Base-by-base conservation (phyloP, 2,329 filamentous ascomycete genomes). In the Fusarium brachygibbosum region DNA sequence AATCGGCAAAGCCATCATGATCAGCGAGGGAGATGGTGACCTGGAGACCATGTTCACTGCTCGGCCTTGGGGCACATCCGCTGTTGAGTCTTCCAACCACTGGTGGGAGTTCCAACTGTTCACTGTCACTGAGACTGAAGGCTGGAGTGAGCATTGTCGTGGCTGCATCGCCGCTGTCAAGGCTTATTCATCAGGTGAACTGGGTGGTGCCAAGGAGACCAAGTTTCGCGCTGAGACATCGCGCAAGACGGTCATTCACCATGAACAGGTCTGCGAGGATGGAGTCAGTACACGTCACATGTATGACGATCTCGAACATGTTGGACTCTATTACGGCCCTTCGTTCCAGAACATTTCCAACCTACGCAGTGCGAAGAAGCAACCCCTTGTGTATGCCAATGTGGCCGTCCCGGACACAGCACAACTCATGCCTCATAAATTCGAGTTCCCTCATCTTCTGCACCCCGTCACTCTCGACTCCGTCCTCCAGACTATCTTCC, bases 401-500 rank as follows among this genome's bases (percentile, higher is more conserved):
- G 50, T 42, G 13, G 28, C 28, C 9, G 50, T 53, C 19, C 37
- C 50, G 5, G 19, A 42, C 17, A 42, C 37, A 25, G 37, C 28
- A 2, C 19, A 32, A 3, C 37, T 53, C 3, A 53, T 53, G 49
- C 49, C 35, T 16, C 25, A 32, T 31, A 54, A 41, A 8, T 41
- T 53, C 12, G 21, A 45, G 21, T 28, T 28, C 4, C 9, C 29
- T 16, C 40, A 32, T 54, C 51, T 35, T 4, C 25, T 54, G 1
- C 51, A 54, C 21, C 51, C 51, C 1, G 40, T 29, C 13, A 54
- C 40, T 12, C 51, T 54, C 6, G 51, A 54, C 40, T 45, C 51
- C 12, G 31, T 54, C 4, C 23, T 54, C 1, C 51, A 45, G 25
- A 25, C 31, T 3, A 32, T 41, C 17, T 45, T 45, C 17, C 21